Conservation (phyloP, 106 monocot genomes). For the Iris macrosiphon region DNA sequence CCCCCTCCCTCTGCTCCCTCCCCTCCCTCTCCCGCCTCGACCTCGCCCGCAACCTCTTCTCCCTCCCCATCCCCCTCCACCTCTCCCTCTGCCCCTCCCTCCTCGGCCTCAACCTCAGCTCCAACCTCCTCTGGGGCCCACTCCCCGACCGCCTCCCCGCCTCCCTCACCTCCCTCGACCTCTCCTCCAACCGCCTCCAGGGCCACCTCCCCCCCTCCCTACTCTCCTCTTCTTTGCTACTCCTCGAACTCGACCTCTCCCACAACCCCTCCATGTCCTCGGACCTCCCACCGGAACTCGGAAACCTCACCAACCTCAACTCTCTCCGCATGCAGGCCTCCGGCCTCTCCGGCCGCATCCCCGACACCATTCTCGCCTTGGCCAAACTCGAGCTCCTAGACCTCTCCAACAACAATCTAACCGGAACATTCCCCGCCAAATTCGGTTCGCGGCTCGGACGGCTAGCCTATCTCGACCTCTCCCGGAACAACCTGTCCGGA, state of each 20-base stretch:
- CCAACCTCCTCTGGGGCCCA: conserved; percentile 44
- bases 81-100: conserved; percentile 37
- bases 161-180: conserved; percentile 43
- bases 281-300: conserved; percentile 43
- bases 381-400: conserved; percentile 41
- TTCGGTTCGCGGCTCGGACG: conserved; percentile 42
- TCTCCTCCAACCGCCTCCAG: conserved; percentile 48
- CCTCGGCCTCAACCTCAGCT: conserved; percentile 45
- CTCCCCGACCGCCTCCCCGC: conserved; percentile 24
- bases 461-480: conserved; percentile 49
- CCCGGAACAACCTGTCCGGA: conserved; percentile 54
- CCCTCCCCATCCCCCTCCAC: conserved; percentile 66
- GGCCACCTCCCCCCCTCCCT: conserved; percentile 37
- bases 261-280: conserved; percentile 36
- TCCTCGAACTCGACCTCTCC: conserved; percentile 47
- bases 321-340: conserved; percentile 37
- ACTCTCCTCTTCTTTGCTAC: conserved; percentile 28
- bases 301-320: conserved; percentile 25
- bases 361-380: conserved; percentile 31
- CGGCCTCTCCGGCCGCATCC: conserved; percentile 45
- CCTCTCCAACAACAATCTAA: conserved; percentile 55
- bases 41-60: conserved; percentile 43
- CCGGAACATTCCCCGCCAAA: conserved; percentile 35
- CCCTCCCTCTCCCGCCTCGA: conserved; percentile 37
- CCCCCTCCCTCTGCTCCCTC: conserved; percentile 49